Conservation (phyloP, 768 basidiomycete species). For the Xanthoconium purpureum region DNA sequence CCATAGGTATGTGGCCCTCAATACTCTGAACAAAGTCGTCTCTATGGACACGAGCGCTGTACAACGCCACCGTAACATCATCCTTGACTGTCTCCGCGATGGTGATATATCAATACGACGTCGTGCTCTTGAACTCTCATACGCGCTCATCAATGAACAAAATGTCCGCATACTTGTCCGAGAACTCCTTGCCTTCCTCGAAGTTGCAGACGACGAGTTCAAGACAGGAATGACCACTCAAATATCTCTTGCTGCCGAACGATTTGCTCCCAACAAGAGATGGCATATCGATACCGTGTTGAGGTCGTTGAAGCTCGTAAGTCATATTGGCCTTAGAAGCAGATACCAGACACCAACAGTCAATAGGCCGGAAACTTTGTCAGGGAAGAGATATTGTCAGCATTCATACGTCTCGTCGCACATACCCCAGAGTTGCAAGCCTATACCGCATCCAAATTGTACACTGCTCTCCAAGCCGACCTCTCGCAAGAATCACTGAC, state of each 20-base stretch:
- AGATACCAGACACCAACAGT: background rate
- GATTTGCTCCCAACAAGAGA: conserved; percentile 95
- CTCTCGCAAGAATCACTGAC: conserved; percentile 97
- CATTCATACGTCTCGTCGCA: conserved; percentile 92
- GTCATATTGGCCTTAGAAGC: conserved; percentile 24
- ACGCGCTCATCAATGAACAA: conserved; percentile 92
- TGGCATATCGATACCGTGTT: conserved; percentile 99
- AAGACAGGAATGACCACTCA: conserved; percentile 98
- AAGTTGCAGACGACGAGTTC: conserved; percentile 98
- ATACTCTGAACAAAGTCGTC: conserved; percentile 98
- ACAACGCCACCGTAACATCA: conserved; percentile 95
- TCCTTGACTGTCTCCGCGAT: conserved; percentile 98
- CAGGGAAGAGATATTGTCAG: conserved; percentile 90
- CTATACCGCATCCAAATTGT: conserved; percentile 91
- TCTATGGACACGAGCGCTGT: conserved; percentile 97
- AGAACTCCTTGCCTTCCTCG: conserved; percentile 92
- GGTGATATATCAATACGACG: conserved; percentile 98
- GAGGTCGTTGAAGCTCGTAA: conserved; percentile 83
- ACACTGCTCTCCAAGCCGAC: conserved; percentile 81
- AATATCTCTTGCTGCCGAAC: conserved; percentile 91
- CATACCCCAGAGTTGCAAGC: conserved; percentile 96
- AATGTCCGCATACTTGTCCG: conserved; percentile 91
- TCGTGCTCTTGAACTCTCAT: conserved; percentile 93
- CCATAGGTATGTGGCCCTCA: conserved; percentile 89
- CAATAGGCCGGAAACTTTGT: conserved; percentile 94